Evolutionary conservation across 345 rosid genomes (phyloP), one percentile per base, ranked within the genome.

Genomic region (Limnanthes douglasii): DNA sequence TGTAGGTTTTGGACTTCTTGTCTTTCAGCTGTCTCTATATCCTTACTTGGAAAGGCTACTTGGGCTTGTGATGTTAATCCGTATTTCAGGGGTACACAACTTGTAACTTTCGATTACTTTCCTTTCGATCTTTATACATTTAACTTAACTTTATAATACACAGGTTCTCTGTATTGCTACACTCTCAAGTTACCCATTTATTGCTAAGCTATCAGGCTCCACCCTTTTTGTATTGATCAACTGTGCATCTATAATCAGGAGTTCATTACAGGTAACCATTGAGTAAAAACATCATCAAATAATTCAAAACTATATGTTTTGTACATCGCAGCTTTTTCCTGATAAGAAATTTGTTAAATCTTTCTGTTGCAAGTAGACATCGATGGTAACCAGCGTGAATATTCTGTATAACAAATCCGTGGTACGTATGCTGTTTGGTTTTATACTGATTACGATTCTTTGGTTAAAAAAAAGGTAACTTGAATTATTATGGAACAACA

Each of bases 51-150:
- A 78, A 52, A 75, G 80, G 62, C 39, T 46, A 41, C 57, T 92
- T 11, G 96, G 99, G 34, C 70, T 85, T 0, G 21, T 75, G 54
- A 19, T 24, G 18, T 48, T 69, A 19, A 52, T 69, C 15, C 93
- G 86, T 11, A 10, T 85, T 11, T 48, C 62, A 10, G 86, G 88
- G 72, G 99, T 75, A 73, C n/a, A n/a, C n/a, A n/a, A n/a, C n/a
- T n/a, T n/a, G n/a, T 1, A 9, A 36, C 25, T 9, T 34, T 3
- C 19, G 14, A 29, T 20, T 48, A 33, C 32, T 27, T 60, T 26
- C 36, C 18, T 48, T 37, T 31, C 3, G 29, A 20, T 18, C 34
- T 15, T 1, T 14, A 3, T 18, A 11, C 11, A 3, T 3, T 31
- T 42, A 15, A 2, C 2, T 26, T 9, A 16, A 37, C 30, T 26